A percentile compares a stretch with the other conserved stretches of the same genome.
These are phyloP conservation scores for Hymenoscyphus salicellus DNA, from an alignment of 2,329 filamentous ascomycete genomes.

Conservation along the genomic window DNA sequence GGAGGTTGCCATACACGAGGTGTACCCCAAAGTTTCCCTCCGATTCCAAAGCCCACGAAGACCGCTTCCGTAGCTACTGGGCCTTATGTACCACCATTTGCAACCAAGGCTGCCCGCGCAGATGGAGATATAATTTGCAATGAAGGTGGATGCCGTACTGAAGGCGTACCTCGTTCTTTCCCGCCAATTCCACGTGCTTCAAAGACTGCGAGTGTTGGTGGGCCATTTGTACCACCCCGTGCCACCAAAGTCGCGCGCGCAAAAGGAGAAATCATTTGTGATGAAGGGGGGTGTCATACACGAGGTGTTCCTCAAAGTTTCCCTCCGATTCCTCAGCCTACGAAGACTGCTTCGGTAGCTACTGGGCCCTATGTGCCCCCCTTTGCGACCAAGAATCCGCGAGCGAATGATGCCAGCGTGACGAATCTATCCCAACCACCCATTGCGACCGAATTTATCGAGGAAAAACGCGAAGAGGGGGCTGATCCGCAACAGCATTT, in stretches of 20 bases:
- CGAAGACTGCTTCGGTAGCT: not conserved
- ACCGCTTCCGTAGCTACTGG: not conserved
- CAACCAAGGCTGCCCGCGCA: too few species aligned
- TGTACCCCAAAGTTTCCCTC: not conserved
- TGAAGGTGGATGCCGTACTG: not conserved
- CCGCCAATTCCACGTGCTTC: not conserved
- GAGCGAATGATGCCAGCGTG: not conserved
- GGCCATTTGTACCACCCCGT: not conserved
- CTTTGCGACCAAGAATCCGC: not conserved
- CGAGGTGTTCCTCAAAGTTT: not conserved
- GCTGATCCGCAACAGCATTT: not conserved
- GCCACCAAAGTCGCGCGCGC: not conserved
- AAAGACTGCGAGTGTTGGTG: not conserved
- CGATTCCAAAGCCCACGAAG: not conserved
- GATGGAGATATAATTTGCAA: too few species aligned
- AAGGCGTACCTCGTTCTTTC: not conserved
- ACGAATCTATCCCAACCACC: not conserved
- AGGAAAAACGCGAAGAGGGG: not conserved
- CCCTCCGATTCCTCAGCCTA: not conserved
- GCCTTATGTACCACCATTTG: not conserved
- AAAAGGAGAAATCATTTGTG: not conserved
- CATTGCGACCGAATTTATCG: not conserved
- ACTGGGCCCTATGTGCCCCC: not conserved
- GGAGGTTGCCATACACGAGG: not conserved
- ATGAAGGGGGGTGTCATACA: not conserved